These are phyloP conservation scores for Phallus indusiatus DNA, from an alignment of 768 basidiomycete species.

Conservation along the genomic window DNA sequence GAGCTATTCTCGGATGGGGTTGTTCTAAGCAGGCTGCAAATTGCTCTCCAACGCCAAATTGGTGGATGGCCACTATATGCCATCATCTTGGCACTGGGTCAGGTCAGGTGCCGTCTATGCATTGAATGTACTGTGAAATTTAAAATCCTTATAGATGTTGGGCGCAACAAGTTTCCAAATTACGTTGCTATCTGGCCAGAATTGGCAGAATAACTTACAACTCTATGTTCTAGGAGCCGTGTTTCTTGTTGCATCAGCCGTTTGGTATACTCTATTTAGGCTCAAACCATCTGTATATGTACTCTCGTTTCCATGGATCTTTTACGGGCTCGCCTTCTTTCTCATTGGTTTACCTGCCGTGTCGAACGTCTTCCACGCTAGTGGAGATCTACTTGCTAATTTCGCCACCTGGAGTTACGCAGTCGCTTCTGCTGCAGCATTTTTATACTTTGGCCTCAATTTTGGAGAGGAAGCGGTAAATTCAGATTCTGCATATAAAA, in stretches of 20 bases:
- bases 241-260: slow-evolving; percentile 74
- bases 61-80: slow-evolving; percentile 88
- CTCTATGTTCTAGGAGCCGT: slow-evolving; percentile 87
- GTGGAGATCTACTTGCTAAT: slow-evolving; percentile 62
- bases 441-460: slow-evolving; percentile 90
- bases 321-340: slow-evolving; percentile 88
- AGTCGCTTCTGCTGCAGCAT: slow-evolving; percentile 84
- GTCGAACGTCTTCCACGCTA: slow-evolving; percentile 41
- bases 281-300: slow-evolving; percentile 83
- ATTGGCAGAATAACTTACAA: slow-evolving; percentile 70
- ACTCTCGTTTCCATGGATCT: slow-evolving; percentile 80
- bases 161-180: slow-evolving; percentile 93
- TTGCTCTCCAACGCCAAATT: slow-evolving; percentile 71
- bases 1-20: slow-evolving; percentile 41
- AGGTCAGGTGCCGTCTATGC: slow-evolving; percentile 33
- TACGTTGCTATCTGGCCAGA: slow-evolving; percentile 79
- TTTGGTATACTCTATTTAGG: slow-evolving; percentile 89
- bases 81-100: slow-evolving; percentile 78
- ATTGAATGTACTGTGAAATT: slow-evolving; percentile 5
- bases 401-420: slow-evolving; percentile 89
- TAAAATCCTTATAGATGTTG: slow-evolving; percentile 47
- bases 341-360: slow-evolving; percentile 83
- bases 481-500: slow-evolving; percentile 7
- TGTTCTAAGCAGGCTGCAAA: slow-evolving; percentile 78
- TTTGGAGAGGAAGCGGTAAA: slow-evolving; percentile 92